Evolutionary conservation across 1,284 basidiomycete genomes (phyloP), one percentile per base, ranked within the genome.

Genomic region (Marasmius oreades): DNA sequence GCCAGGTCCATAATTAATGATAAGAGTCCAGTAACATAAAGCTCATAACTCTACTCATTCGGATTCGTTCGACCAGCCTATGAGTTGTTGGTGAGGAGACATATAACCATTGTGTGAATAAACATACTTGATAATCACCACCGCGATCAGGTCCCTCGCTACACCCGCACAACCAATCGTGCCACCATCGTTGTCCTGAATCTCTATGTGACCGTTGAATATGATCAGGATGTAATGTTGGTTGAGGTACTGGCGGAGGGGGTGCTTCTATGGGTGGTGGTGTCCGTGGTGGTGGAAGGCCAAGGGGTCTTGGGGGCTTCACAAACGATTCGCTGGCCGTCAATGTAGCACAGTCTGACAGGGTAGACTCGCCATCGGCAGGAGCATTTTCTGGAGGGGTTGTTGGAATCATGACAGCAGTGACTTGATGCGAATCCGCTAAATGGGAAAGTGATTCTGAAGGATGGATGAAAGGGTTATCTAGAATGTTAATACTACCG

Each of bases 161-260:
- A 61, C 87, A 90, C 8, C 89, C 88, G 67, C 89, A 91, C 59
- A 91, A 67, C 87, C 87, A 89, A 52, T 91, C 89, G 64, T 90
- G 88, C 88, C 88, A 91, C 88, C 88, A 91, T 57, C 79, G 69
- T n/a, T 73, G 73, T 23, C 75, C 71, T 55, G 71, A 70, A 11
- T 59, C 65, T 66, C 66, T 37, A 71, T 69, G 18, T 70, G 63
- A 20, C 68, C 66, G 10, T 63, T 23, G 42, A 56, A 57, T 53
- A 28, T 55, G 24, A 56, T 20, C 28, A 31, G 66, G 60, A n/a
- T 66, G 66, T 20, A 68, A 57, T 16, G 64, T 65, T 0, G 75
- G 77, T 22, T 73, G 70, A 5, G 73, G 61, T 14, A 73, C 74
- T 1, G 76, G 75, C 48, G 72, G 71, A 16, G 77, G 77, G 4